A percentile compares a stretch with the other conserved stretches of the same genome.
These are phyloP conservation scores for Aegilops longissima DNA, from an alignment of 176 grass and related monocot species.

Conservation along the genomic window DNA sequence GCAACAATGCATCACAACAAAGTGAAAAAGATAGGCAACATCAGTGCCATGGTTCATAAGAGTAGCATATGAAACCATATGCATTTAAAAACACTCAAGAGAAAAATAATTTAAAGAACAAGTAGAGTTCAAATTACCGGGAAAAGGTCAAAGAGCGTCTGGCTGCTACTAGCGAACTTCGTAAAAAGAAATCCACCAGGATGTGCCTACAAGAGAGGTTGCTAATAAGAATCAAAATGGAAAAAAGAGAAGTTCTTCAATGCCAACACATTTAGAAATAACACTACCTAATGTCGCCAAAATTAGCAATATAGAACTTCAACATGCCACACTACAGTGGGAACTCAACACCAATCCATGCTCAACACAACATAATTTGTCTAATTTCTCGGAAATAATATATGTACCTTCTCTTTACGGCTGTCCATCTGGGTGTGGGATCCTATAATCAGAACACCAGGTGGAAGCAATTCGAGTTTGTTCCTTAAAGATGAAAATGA, in stretches of 20 bases:
- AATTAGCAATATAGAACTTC: not conserved
- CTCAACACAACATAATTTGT: not conserved
- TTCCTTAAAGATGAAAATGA: slow-evolving; percentile 72
- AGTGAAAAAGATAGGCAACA: slow-evolving; percentile 12
- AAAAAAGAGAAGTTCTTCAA: not conserved
- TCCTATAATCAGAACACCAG: slow-evolving; percentile 90
- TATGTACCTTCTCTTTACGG: slow-evolving; percentile 97
- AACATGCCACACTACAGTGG: slow-evolving; percentile 3
- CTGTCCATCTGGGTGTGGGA: slow-evolving; percentile 89
- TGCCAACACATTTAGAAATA: not conserved
- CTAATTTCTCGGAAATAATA: slow-evolving; percentile 17
- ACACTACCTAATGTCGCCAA: not conserved
- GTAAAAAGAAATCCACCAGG: slow-evolving; percentile 98
- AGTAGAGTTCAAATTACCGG: slow-evolving; percentile 53
- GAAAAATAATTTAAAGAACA: slow-evolving; percentile 19
- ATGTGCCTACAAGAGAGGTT: slow-evolving; percentile 61
- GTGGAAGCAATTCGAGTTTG: slow-evolving; percentile 75
- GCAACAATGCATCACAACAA: slow-evolving; percentile 21
- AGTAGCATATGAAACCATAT: slow-evolving; percentile 21
- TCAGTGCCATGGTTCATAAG: slow-evolving; percentile 5
- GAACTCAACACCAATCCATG: not conserved
- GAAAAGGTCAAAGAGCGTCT: slow-evolving; percentile 94
- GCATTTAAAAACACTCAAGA: not conserved
- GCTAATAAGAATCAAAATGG: slow-evolving; percentile 5
- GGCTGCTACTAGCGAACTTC: slow-evolving; percentile 91